phyloP scores from a whole-genome alignment of 2,329 filamentous ascomycete species.

The Cladosporium velox region DNA sequence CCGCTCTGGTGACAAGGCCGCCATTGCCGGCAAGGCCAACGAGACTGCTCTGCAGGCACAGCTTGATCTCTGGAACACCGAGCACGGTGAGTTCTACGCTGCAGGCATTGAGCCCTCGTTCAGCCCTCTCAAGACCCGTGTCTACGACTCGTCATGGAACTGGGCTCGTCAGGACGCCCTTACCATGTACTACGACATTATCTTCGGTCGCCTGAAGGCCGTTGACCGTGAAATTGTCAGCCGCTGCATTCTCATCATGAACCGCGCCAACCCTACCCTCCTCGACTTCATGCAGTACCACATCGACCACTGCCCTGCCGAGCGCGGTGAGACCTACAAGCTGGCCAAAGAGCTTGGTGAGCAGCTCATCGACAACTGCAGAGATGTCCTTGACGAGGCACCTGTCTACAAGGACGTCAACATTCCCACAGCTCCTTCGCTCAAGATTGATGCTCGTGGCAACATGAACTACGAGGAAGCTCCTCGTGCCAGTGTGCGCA shows the following conservation, averaged over 20 bases:
- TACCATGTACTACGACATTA: conserved; percentile 98
- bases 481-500: conserved; percentile 84
- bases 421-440: conserved; percentile 86
- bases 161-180: conserved; percentile 97
- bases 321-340: conserved; percentile 95
- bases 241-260: conserved; percentile 99
- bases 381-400: conserved; percentile 78
- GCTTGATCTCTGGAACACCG: conserved; percentile 89
- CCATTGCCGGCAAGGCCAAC: conserved; percentile 79
- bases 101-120: conserved; percentile 93
- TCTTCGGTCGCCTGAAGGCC: conserved; percentile 89
- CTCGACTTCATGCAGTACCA: conserved; percentile 99
- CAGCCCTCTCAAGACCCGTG: conserved; percentile 86
- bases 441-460: conserved; percentile 87
- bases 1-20: conserved; percentile 92
- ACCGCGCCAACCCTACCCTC: conserved; percentile 91
- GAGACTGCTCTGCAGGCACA: conserved; percentile 87
- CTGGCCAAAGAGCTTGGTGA: conserved; percentile 93
- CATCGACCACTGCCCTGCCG: conserved; percentile 96
- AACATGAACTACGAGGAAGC: conserved; percentile 91
- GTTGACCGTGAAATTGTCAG: conserved; percentile 98
- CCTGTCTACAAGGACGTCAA: conserved; percentile 97
- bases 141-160: conserved; percentile 99
- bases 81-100: conserved; percentile 96
- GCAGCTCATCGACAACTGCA: conserved; percentile 96